These are phyloP conservation scores for Pythium apleroticum DNA, from an alignment of 352 stramenopile species.

Conservation along the genomic window DNA sequence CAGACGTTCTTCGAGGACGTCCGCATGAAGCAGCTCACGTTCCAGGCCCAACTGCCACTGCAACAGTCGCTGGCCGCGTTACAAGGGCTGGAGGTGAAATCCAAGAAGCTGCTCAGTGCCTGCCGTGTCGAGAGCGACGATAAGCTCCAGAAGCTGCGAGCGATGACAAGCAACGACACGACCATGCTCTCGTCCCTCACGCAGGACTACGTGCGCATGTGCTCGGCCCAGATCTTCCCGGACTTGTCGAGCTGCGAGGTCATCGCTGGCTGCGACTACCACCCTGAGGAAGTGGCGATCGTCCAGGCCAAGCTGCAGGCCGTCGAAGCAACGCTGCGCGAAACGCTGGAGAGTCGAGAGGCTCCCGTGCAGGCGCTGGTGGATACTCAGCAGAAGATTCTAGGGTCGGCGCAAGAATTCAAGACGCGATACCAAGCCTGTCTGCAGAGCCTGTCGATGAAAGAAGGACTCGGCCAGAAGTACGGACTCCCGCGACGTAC, in stretches of 20 bases:
- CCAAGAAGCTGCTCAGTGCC: constrained; percentile 61
- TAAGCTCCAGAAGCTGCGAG: constrained; percentile 27
- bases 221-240: constrained; percentile 54
- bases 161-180: constrained; percentile 34
- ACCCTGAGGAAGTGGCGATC: constrained; percentile 62
- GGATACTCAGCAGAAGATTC: constrained; percentile 30
- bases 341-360: constrained; percentile 37
- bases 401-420: constrained; percentile 51
- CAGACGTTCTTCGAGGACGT: constrained; percentile 37
- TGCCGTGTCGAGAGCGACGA: constrained; percentile 42
- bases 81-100: constrained; percentile 81
- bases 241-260: constrained; percentile 61
- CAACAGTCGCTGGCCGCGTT: constrained; percentile 76
- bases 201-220: constrained; percentile 57
- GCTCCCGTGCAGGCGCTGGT: constrained; percentile 39
- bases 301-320: constrained; percentile 41
- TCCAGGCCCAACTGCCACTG: constrained; percentile 67
- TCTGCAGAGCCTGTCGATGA: constrained; percentile 81
- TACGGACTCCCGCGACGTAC: constrained; percentile 82
- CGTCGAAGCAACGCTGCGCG: constrained; percentile 41
- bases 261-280: constrained; percentile 84
- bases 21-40: constrained; percentile 45
- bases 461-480: constrained; percentile 88
- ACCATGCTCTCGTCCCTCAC: constrained; percentile 34
- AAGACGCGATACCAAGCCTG: constrained; percentile 69